Evolutionary conservation across 257 asterid genomes (phyloP).

Genomic region (Solanum bulbocastanum): DNA sequence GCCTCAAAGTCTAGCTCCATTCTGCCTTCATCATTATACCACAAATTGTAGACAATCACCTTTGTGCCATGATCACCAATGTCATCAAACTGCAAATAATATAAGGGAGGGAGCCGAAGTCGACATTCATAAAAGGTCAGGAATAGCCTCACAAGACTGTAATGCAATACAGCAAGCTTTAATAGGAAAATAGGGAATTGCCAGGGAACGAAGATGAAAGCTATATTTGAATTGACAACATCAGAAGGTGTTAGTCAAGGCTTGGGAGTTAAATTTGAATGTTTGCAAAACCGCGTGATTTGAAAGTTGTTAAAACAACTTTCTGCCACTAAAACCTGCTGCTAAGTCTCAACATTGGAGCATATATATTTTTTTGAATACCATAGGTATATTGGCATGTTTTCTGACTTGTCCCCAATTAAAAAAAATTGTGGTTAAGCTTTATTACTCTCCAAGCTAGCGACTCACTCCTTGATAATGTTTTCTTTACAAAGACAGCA

Average conservation of each 20-base stretch:
- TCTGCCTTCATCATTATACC: constrained; percentile 63
- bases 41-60: constrained; percentile 65
- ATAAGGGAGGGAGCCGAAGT: background rate
- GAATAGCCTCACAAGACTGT: background rate
- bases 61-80: constrained; percentile 80
- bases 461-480: background rate
- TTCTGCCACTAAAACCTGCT: background rate
- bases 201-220: background rate
- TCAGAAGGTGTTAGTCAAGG: background rate
- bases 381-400: background rate
- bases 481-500: background rate
- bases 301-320: background rate
- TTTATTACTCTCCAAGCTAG: background rate
- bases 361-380: background rate
- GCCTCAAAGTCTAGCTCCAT: constrained; percentile 84
- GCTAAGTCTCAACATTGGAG: background rate
- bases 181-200: background rate
- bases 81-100: constrained; percentile 50
- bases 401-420: background rate
- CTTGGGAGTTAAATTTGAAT: background rate
- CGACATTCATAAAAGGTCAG: background rate
- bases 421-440: background rate
- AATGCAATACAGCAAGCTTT: background rate
- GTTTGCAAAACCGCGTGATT: background rate
- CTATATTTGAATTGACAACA: background rate